phyloP scores from a whole-genome alignment of 108 stramenopile genomes.

The Conticribra weissflogii region DNA sequence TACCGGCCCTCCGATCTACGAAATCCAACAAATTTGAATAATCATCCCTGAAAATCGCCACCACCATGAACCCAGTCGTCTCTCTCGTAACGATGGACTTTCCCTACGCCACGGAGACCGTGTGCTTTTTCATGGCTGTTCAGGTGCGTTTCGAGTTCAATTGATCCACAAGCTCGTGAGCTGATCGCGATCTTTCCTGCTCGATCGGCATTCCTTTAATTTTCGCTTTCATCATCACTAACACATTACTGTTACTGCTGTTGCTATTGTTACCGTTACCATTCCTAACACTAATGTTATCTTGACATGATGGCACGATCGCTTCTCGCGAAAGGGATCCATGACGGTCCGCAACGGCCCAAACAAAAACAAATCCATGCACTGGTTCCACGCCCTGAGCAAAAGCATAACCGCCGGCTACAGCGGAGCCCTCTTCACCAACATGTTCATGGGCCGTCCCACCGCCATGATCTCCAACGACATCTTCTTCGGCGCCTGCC shows the following conservation, averaged over 20 bases:
- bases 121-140: conserved; percentile 67
- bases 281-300: background rate
- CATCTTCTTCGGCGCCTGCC: conserved; percentile 57
- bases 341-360: conserved; percentile 71
- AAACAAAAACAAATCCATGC: conserved; percentile 63
- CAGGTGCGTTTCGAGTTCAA: conserved; percentile 16
- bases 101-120: conserved; percentile 57
- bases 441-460: conserved; percentile 84
- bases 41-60: too few species aligned
- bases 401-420: conserved; percentile 62
- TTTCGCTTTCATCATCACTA: too few species aligned
- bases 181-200: too few species aligned
- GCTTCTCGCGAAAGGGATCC: conserved; percentile 36
- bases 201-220: too few species aligned
- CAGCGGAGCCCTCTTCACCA: conserved; percentile 72
- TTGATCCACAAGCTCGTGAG: too few species aligned
- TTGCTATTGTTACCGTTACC: background rate
- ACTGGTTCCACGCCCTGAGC: conserved; percentile 86
- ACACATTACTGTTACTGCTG: background rate
- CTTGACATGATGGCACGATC: too few species aligned
- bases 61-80: conserved; percentile 38
- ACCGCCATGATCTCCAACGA: conserved; percentile 80
- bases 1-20: too few species aligned
- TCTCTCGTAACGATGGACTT: conserved; percentile 54
- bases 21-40: too few species aligned